phyloP scores from a whole-genome alignment of 257 asterid genomes.

The Solanum rostratum region DNA sequence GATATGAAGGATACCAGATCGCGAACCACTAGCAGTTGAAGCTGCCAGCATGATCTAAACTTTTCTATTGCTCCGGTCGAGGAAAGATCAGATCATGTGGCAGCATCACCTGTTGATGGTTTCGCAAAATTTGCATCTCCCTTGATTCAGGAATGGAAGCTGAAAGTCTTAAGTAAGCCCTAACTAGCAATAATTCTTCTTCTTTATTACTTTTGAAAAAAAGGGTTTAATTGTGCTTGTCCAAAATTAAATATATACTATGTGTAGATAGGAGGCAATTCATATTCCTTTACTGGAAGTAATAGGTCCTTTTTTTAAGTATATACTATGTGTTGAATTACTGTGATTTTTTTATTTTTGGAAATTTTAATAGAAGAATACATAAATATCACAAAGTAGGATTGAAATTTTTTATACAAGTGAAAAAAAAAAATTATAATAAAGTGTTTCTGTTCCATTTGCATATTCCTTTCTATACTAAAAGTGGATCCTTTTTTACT shows the following conservation, averaged over 20 bases:
- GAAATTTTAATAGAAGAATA: background rate
- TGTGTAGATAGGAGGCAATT: background rate
- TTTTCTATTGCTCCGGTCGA: background rate
- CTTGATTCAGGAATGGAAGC: background rate
- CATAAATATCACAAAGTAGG: background rate
- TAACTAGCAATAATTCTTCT: background rate
- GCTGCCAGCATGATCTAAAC: constrained; percentile 90
- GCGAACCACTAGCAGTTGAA: constrained; percentile 34
- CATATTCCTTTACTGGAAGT: background rate
- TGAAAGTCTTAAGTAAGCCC: background rate
- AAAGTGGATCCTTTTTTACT: background rate
- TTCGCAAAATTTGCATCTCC: background rate
- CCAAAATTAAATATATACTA: background rate
- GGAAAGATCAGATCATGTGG: constrained; percentile 27
- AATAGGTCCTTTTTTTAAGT: background rate
- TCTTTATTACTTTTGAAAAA: background rate
- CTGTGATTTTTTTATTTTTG: background rate
- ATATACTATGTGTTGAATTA: background rate
- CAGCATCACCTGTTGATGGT: constrained; percentile 16
- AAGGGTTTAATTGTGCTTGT: background rate
- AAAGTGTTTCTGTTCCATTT: background rate
- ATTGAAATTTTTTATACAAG: background rate
- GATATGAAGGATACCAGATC: background rate
- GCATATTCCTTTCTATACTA: background rate
- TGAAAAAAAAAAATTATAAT: background rate